Conservation (phyloP, 2,329 filamentous ascomycete genomes). For the Ophiocordyceps camponoti-saundersi region DNA sequence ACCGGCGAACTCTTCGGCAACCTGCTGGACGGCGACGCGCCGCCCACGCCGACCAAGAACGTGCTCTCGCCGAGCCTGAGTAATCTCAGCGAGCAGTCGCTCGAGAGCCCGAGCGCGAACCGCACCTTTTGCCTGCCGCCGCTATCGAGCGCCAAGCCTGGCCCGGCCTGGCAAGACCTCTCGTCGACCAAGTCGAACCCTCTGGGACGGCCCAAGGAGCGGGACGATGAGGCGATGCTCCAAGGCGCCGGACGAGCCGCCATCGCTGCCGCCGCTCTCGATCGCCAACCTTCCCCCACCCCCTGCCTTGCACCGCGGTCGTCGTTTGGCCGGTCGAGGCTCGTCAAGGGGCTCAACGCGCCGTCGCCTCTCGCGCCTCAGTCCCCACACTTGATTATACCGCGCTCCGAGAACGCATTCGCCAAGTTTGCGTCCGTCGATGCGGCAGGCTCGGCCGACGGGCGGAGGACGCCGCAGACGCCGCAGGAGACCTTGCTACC, state of each 20-base stretch:
- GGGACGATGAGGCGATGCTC: slow-evolving; percentile 4
- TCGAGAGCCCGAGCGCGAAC: slow-evolving; percentile 30
- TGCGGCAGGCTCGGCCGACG: slow-evolving; percentile 46
- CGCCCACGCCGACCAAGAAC: slow-evolving; percentile 87
- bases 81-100: slow-evolving; percentile 18
- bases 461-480: slow-evolving; percentile 53
- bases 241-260: slow-evolving; percentile 5
- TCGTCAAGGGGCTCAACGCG: slow-evolving; percentile 13
- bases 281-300: slow-evolving; percentile 14
- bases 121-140: slow-evolving; percentile 23
- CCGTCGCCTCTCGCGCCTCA: slow-evolving; percentile 17
- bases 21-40: slow-evolving; percentile 41
- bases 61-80: slow-evolving; percentile 24
- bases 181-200: slow-evolving; percentile 27
- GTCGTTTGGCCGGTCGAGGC: slow-evolving; percentile 18
- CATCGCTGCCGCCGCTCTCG: slow-evolving; percentile 8
- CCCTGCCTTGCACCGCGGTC: slow-evolving; percentile 17
- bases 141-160: slow-evolving; percentile 22
- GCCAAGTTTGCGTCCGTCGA: slow-evolving; percentile 30
- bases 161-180: slow-evolving; percentile 15
- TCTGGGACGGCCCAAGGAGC: slow-evolving; percentile 2
- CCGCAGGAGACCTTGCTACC: slow-evolving; percentile 60
- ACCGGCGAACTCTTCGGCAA: slow-evolving; percentile 9
- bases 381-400: slow-evolving; percentile 9
- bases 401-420: slow-evolving; percentile 21